Percentiles rank a stretch among this genome's conserved stretches.
Evolutionary conservation across 2,329 filamentous ascomycete species (phyloP).

Genomic region (Lasiodiplodia sp.): DNA sequence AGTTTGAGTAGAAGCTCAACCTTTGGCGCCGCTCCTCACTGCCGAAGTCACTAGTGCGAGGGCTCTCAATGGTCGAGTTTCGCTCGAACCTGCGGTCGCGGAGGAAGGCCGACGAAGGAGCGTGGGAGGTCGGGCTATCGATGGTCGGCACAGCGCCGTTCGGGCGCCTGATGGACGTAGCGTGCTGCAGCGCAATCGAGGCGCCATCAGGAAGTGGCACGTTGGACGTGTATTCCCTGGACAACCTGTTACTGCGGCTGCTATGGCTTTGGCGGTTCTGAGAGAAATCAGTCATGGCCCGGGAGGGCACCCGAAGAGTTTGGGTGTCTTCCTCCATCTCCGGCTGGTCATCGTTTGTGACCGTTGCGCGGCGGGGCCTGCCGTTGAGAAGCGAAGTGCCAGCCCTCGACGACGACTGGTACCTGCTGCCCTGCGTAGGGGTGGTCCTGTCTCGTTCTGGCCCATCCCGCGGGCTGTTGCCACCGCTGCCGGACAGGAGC

Average conservation of each 20-base stretch:
- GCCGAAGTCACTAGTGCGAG: constrained; percentile 10
- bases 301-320: constrained; percentile 54
- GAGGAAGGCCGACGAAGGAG: constrained; percentile 9
- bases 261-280: constrained; percentile 34
- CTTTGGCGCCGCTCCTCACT: constrained; percentile 27
- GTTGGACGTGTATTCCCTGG: constrained; percentile 46
- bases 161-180: constrained; percentile 23
- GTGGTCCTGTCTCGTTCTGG: constrained; percentile 28
- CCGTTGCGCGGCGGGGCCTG: constrained; percentile 28
- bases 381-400: constrained; percentile 12
- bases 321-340: constrained; percentile 47
- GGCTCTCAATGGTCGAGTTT: constrained; percentile 11
- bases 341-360: constrained; percentile 35
- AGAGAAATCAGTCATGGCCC: constrained; percentile 57
- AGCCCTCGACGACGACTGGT: background rate
- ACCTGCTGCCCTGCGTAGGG: constrained; percentile 23
- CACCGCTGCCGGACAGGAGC: constrained; percentile 36
- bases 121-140: constrained; percentile 8
- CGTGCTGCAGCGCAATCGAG: constrained; percentile 39
- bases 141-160: constrained; percentile 20
- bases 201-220: constrained; percentile 45
- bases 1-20: constrained; percentile 20
- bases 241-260: constrained; percentile 34
- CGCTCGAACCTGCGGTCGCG: constrained; percentile 29
- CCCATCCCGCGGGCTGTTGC: constrained; percentile 42